Conservation (phyloP, 768 basidiomycete genomes). For the Suillus subluteus region DNA sequence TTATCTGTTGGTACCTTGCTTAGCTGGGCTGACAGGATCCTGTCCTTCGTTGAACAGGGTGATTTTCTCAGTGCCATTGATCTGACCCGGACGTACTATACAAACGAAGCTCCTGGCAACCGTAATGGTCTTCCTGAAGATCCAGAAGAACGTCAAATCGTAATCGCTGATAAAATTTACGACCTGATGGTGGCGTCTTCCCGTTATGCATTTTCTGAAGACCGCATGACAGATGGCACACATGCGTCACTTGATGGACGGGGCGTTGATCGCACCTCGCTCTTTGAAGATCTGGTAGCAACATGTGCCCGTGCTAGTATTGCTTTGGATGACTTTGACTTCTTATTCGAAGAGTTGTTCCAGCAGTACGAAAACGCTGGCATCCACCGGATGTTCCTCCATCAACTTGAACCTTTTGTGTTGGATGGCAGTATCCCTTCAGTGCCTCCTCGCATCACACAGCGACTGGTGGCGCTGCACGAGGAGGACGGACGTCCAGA, state of each 20-base stretch:
- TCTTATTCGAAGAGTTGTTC: conserved; percentile 92
- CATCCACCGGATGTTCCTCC: conserved; percentile 83
- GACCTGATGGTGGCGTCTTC: conserved; percentile 89
- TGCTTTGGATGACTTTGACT: conserved; percentile 78
- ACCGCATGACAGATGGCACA: conserved; percentile 89
- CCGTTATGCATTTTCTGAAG: conserved; percentile 91
- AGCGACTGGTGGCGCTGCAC: conserved; percentile 79
- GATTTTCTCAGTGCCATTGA: conserved; percentile 93
- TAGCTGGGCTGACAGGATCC: conserved; percentile 94
- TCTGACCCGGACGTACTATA: conserved; percentile 79
- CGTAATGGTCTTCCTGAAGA: conserved; percentile 83
- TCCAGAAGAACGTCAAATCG: conserved; percentile 52
- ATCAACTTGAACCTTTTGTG: conserved; percentile 80
- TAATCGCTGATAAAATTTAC: conserved; percentile 76
- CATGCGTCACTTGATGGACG: conserved; percentile 81
- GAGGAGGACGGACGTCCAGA: conserved; percentile 72
- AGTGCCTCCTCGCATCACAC: conserved; percentile 87
- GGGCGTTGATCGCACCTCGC: conserved; percentile 87
- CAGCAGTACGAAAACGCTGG: conserved; percentile 85
- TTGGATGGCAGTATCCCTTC: conserved; percentile 70
- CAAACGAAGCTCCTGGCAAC: conserved; percentile 81
- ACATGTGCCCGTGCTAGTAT: conserved; percentile 81
- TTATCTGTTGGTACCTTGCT: conserved; percentile 83
- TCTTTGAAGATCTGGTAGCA: conserved; percentile 88
- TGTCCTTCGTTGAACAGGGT: conserved; percentile 80